A percentile compares a stretch with the other conserved stretches of the same genome.
These are phyloP conservation scores for Chlorella variabilis DNA, from an alignment of 163 green algal genomes.

Conservation along the genomic window DNA sequence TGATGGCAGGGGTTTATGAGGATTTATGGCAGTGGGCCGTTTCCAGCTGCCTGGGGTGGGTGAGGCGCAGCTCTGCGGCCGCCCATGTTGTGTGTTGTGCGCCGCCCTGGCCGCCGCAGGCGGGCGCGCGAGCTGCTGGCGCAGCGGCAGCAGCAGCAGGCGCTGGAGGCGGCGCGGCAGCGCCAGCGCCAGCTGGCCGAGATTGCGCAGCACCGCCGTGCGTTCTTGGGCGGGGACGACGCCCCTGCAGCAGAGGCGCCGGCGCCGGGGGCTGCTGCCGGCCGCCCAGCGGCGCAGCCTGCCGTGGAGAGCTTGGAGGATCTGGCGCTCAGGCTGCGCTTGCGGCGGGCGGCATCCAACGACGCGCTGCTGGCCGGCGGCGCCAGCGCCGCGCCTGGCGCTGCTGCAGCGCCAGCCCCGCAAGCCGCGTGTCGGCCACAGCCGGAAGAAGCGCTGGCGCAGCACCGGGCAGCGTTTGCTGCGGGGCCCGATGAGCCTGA, in stretches of 20 bases:
- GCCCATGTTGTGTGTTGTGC: neutral
- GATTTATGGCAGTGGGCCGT: too few relatives aligned
- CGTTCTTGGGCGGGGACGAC: constrained; percentile 12
- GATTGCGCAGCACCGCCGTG: constrained; percentile 24
- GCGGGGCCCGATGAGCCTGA: too few relatives aligned
- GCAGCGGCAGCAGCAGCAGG: constrained; percentile 38
- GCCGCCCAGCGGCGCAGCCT: too few relatives aligned
- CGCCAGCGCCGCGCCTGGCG: neutral
- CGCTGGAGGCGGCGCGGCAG: constrained; percentile 27
- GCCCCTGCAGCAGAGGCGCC: neutral
- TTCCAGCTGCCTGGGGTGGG: too few relatives aligned
- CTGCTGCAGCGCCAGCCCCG: neutral
- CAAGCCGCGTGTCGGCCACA: neutral
- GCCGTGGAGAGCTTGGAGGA: neutral
- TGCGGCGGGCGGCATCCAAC: constrained; percentile 8
- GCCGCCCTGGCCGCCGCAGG: constrained; percentile 3
- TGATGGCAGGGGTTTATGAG: too few relatives aligned
- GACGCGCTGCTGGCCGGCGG: neutral
- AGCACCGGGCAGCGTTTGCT: constrained; percentile 32
- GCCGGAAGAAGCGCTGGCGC: neutral
- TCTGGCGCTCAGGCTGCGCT: constrained; percentile 16
- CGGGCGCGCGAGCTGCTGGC: constrained; percentile 32
- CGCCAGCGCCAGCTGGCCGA: constrained; percentile 32
- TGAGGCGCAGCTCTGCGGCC: too few relatives aligned
- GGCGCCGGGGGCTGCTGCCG: too few relatives aligned